Evolutionary conservation across 164 flowering plant genomes (phyloP).

Genomic region (Aristolochia fimbriata): DNA sequence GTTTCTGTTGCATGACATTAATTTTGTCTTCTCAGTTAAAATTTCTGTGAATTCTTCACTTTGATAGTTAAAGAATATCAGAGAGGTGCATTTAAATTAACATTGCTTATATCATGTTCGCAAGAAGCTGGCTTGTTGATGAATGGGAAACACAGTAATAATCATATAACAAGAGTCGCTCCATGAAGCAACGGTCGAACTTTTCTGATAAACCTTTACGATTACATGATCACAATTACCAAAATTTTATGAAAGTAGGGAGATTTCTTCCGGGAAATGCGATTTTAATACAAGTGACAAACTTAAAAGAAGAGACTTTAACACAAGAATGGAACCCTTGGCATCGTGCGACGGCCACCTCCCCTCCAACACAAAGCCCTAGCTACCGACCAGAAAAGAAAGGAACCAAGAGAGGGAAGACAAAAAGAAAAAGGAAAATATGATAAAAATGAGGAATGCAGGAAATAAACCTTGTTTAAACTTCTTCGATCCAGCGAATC

Average conservation of each 20-base stretch:
- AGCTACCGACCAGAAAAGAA: neutral
- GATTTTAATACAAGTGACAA: too few species aligned
- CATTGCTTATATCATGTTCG: neutral
- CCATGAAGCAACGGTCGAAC: too few species aligned
- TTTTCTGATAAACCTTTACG: too few species aligned
- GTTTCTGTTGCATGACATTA: constrained; percentile 89
- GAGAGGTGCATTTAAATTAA: too few species aligned
- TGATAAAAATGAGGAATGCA: neutral
- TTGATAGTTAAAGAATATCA: constrained; percentile 3
- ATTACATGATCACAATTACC: too few species aligned
- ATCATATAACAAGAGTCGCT: too few species aligned
- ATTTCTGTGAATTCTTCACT: constrained; percentile 23
- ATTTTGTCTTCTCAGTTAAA: constrained; percentile 50
- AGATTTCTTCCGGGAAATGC: too few species aligned
- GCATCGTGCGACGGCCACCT: too few species aligned
- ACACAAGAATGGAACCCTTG: too few species aligned
- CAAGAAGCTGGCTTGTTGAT: neutral
- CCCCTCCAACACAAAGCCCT: neutral
- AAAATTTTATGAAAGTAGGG: too few species aligned
- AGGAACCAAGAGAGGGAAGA: neutral
- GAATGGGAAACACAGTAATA: too few species aligned
- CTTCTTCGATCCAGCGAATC: constrained; percentile 14
- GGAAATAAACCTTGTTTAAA: constrained; percentile 16
- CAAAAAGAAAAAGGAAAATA: neutral
- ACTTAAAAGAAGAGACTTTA: too few species aligned